These are phyloP conservation scores for Paramarasmius palmivorus DNA, from an alignment of 1,284 basidiomycete genomes.

Conservation along the genomic window DNA sequence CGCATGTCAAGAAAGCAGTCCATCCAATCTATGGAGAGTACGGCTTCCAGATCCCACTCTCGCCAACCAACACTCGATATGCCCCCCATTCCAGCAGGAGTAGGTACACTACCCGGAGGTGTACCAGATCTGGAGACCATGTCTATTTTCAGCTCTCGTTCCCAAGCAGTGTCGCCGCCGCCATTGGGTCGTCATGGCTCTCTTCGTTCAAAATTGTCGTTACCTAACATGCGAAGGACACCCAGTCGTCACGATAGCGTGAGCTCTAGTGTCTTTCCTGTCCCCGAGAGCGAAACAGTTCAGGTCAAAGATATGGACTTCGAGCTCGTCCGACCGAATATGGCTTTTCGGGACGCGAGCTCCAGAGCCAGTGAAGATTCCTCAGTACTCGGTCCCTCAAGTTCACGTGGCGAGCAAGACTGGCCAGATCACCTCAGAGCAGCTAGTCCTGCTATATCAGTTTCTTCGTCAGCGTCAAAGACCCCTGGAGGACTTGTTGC, in stretches of 20 bases:
- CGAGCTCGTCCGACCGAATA: constrained; percentile 65
- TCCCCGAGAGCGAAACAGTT: constrained; percentile 36
- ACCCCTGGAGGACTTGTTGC: constrained; percentile 9
- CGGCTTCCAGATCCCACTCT: not conserved
- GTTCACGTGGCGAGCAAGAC: constrained; percentile 26
- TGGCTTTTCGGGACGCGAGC: constrained; percentile 40
- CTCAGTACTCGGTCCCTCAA: constrained; percentile 30
- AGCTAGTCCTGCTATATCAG: constrained; percentile 52
- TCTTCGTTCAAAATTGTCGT: constrained; percentile 56
- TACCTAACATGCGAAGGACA: constrained; percentile 56
- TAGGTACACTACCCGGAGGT: not conserved
- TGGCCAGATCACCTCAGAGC: constrained; percentile 34
- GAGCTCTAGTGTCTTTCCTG: constrained; percentile 18
- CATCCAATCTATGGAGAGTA: constrained; percentile 4
- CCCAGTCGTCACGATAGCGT: constrained; percentile 35
- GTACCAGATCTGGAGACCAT: constrained; percentile 23
- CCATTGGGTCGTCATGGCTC: constrained; percentile 37
- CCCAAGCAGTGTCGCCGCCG: constrained; percentile 26
- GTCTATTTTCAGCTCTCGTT: constrained; percentile 23
- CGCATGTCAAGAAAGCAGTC: constrained; percentile 8
- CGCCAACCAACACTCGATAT: constrained; percentile 2
- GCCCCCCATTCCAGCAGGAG: constrained; percentile 9
- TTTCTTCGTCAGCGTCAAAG: constrained; percentile 27
- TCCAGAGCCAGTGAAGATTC: constrained; percentile 57
- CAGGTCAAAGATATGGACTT: constrained; percentile 81